phyloP scores from a whole-genome alignment of 345 rosid species.

The Sisymbrium altissimum region DNA sequence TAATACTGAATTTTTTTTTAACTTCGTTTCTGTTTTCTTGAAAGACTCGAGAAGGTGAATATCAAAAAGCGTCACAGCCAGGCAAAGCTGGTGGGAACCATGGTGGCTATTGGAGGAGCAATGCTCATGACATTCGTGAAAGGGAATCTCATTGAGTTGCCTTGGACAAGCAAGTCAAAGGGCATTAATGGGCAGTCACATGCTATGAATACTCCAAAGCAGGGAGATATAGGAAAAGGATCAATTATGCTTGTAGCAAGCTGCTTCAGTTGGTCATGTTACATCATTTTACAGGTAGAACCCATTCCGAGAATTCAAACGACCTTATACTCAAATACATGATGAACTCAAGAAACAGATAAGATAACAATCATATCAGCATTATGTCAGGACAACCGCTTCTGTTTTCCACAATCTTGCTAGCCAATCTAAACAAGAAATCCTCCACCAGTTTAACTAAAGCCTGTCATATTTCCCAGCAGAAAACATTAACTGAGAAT shows the following conservation, averaged over 20 bases:
- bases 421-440: neutral
- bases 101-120: constrained; percentile 85
- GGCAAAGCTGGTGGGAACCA: constrained; percentile 75
- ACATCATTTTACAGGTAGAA: constrained; percentile 60
- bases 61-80: constrained; percentile 59
- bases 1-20: neutral
- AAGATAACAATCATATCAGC: neutral
- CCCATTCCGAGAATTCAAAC: neutral
- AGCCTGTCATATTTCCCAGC: neutral
- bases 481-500: neutral
- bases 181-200: constrained; percentile 12
- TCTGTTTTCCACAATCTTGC: neutral
- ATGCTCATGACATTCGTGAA: constrained; percentile 71
- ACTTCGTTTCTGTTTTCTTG: neutral
- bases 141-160: constrained; percentile 55
- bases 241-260: constrained; percentile 54
- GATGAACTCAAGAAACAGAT: neutral
- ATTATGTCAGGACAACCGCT: neutral
- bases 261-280: constrained; percentile 65
- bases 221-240: constrained; percentile 45
- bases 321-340: neutral
- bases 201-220: constrained; percentile 1
- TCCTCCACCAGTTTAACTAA: neutral
- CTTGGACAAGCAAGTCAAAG: constrained; percentile 53
- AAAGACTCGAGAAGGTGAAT: constrained; percentile 68